phyloP scores from a whole-genome alignment of 2,329 filamentous ascomycete species.

The Rutstroemia sp. region DNA sequence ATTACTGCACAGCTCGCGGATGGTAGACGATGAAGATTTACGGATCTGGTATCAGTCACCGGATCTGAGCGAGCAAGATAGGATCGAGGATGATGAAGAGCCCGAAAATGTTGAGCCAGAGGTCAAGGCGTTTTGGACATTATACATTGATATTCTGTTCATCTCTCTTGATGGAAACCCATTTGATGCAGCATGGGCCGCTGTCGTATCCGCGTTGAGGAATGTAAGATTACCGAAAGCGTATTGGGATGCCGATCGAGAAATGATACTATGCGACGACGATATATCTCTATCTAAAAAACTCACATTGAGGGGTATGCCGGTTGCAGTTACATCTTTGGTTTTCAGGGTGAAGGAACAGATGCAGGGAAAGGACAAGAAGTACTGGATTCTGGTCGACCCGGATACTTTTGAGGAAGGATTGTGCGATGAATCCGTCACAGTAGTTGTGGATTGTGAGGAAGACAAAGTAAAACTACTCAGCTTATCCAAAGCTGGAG shows the following conservation, averaged over 20 bases:
- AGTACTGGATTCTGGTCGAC: conserved; percentile 75
- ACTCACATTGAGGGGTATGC: conserved; percentile 57
- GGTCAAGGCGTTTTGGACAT: conserved; percentile 83
- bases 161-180: conserved; percentile 88
- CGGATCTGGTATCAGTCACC: conserved; percentile 59
- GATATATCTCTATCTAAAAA: conserved; percentile 43
- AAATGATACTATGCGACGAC: conserved; percentile 70
- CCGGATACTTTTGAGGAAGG: conserved; percentile 86
- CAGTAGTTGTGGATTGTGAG: conserved; percentile 64
- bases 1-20: conserved; percentile 61
- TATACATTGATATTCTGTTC: conserved; percentile 94
- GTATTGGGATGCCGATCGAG: conserved; percentile 75
- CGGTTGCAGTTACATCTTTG: conserved; percentile 69
- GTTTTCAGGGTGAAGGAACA: conserved; percentile 60
- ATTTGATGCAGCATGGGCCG: conserved; percentile 85
- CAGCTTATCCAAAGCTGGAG: conserved; percentile 77
- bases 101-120: conserved; percentile 33
- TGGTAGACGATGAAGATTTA: conserved; percentile 61
- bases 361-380: conserved; percentile 42
- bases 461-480: conserved; percentile 47
- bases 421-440: conserved; percentile 76
- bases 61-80: conserved; percentile 41
- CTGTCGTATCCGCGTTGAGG: conserved; percentile 70
- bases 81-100: conserved; percentile 31
- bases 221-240: conserved; percentile 73